Base-by-base conservation (phyloP, 2,329 filamentous ascomycete species). In the Achaetomium macrosporum region DNA sequence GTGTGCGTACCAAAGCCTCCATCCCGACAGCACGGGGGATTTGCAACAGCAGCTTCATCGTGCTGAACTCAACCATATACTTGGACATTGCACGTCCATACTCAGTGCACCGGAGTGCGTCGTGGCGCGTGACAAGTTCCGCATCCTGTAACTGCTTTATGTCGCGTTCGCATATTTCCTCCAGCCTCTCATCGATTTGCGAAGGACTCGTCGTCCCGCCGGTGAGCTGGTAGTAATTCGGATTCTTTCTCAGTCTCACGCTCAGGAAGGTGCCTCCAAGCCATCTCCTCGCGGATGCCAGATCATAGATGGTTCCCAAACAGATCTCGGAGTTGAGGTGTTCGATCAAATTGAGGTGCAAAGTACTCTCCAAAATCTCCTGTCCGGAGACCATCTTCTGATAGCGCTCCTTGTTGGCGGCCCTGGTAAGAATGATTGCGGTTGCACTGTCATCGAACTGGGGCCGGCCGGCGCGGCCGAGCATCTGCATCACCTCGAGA, bases 401-500 rank as follows among this genome's bases (percentile, higher is more conserved):
- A 62, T 93, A 95, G 46, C 80, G 76, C 2, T 74, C 63, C 6
- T 81, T 79, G 46, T 84, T 85, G 5, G 82, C 72, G n/a, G 76
- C 72, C 20, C 81, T 78, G 0, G 89, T 93, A 72, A 95, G 81
- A 50, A 95, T 91, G 15, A 93, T 83, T 11, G 87, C 90, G 37
- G 83, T 77, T 3, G 87, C 89, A 53, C 73, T 87, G 46, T 82
- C 77, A 61, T 92, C 90, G 57, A 91, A 95, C 63, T 95, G 90
- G 6, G 90, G 89, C 17, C 89, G 77, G 1, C 90, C 89, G 47
- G 89, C 89, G 57, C 89, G 82, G 7, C 89, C 89, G 45, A 95
- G 78, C 89, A 95, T 95, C 62, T 95, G 89, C 85, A 92, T 92
- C 56, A 92, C 79, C 60, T 95, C 89, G 5, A 95, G 73, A 64